A percentile compares a stretch with the other conserved stretches of the same genome.
Conservation (phyloP, 257 asterid species). For the Jacaranda mimosifolia region DNA sequence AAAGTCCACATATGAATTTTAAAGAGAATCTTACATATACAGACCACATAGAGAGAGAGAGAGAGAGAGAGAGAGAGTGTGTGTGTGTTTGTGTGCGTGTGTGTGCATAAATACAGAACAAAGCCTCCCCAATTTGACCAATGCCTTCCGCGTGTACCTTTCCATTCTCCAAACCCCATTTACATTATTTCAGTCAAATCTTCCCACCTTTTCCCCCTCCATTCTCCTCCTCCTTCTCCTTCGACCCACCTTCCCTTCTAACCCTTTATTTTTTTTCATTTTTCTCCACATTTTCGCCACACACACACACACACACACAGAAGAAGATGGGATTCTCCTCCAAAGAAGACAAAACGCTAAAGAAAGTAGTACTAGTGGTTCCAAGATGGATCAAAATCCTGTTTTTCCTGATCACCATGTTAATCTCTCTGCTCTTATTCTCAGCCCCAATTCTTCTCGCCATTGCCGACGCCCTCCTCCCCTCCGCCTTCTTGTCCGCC, state of each 20-base stretch:
- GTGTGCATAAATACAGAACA: neutral
- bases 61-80: too few species aligned
- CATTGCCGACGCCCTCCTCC: slow-evolving; percentile 85
- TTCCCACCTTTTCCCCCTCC: slow-evolving; percentile 3
- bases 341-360: slow-evolving; percentile 59
- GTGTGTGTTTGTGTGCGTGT: too few species aligned
- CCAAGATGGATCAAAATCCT: slow-evolving; percentile 84
- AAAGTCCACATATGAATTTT: slow-evolving; percentile 23
- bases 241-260: slow-evolving; percentile 30
- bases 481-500: slow-evolving; percentile 82
- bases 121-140: slow-evolving; percentile 62
- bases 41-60: too few species aligned
- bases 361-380: slow-evolving; percentile 38
- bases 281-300: neutral
- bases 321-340: slow-evolving; percentile 57
- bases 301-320: neutral
- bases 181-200: slow-evolving; percentile 34
- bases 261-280: neutral
- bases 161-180: slow-evolving; percentile 33
- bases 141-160: slow-evolving; percentile 45
- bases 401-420: slow-evolving; percentile 73
- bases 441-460: slow-evolving; percentile 82
- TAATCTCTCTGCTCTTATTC: slow-evolving; percentile 71
- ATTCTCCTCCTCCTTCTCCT: neutral
- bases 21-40: neutral